Evolutionary conservation across 148 eudicot species (phyloP).

Genomic region (Cornus kousa): DNA sequence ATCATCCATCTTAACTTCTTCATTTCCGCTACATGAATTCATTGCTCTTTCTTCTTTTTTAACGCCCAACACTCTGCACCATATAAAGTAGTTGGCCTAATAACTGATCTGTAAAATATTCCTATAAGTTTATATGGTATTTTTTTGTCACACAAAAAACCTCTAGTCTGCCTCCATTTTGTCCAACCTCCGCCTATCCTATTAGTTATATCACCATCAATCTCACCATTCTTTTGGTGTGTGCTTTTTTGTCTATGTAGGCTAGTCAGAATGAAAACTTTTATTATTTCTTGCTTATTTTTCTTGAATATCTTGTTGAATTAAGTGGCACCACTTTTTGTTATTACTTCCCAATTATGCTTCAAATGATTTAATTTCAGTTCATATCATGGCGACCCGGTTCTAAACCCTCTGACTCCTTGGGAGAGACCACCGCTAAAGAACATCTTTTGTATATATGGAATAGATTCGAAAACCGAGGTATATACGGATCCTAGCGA

Average conservation of each 20-base stretch:
- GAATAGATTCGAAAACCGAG: constrained; percentile 89
- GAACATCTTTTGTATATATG: constrained; percentile 95
- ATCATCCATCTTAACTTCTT: no score
- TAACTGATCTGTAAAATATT: no score
- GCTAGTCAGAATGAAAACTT: no score
- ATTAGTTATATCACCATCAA: no score
- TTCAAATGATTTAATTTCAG: constrained; percentile 36
- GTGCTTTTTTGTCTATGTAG: not conserved
- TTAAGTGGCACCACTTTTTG: not conserved
- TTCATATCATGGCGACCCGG: constrained; percentile 85
- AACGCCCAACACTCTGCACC: no score
- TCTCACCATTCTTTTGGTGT: not conserved
- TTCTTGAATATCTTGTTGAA: not conserved
- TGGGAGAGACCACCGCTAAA: constrained; percentile 97
- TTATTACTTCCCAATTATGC: not conserved
- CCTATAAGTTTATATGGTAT: no score
- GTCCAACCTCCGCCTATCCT: no score
- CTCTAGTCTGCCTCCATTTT: no score
- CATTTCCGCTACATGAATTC: no score
- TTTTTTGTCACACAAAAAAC: no score
- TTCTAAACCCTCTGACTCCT: constrained; percentile 87
- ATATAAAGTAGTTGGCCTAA: no score
- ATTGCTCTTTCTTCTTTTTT: no score
- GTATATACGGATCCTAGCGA: constrained; percentile 31
- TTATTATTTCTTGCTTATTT: not conserved